Percentiles rank a stretch among this genome's conserved stretches.
phyloP scores from a whole-genome alignment of 768 basidiomycete species.

The Pulveroboletus sp. region DNA sequence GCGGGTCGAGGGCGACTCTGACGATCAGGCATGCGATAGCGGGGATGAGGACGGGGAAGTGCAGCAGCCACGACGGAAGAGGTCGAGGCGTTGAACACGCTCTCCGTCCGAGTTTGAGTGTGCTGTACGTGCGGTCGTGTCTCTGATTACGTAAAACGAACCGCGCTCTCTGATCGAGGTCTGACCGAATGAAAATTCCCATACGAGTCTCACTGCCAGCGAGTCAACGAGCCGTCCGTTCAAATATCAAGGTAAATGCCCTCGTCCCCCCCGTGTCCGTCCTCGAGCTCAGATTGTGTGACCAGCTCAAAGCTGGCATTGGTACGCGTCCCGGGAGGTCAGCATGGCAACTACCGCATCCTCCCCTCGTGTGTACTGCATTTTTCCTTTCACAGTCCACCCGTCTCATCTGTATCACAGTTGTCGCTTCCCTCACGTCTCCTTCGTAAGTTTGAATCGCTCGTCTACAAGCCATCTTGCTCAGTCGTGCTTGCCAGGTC shows the following conservation, averaged over 20 bases:
- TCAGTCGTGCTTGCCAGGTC: background rate
- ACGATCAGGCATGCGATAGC: background rate
- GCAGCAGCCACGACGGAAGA: conserved; percentile 10
- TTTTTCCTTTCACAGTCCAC: background rate
- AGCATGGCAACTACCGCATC: background rate
- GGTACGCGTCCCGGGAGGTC: conserved; percentile 1
- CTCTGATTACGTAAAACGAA: conserved; percentile 16
- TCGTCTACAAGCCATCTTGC: background rate
- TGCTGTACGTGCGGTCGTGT: background rate
- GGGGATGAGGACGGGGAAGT: conserved; percentile 6
- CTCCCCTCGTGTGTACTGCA: conserved; percentile 4
- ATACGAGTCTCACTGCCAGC: conserved; percentile 5
- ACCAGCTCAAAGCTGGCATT: background rate
- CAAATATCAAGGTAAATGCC: conserved; percentile 1
- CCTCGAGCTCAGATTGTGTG: background rate
- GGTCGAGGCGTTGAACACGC: conserved; percentile 9
- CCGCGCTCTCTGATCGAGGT: conserved; percentile 1
- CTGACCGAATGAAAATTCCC: conserved; percentile 18
- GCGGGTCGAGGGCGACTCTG: conserved; percentile 13
- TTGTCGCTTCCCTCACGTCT: rapidly evolving
- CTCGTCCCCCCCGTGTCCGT: background rate
- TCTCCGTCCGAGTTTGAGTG: background rate
- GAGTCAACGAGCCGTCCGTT: conserved; percentile 4
- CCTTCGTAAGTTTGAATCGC: conserved; percentile 3
- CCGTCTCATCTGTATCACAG: background rate